Base-by-base conservation (phyloP, 306 rosid species). In the Ammopiptanthus mongolicus region DNA sequence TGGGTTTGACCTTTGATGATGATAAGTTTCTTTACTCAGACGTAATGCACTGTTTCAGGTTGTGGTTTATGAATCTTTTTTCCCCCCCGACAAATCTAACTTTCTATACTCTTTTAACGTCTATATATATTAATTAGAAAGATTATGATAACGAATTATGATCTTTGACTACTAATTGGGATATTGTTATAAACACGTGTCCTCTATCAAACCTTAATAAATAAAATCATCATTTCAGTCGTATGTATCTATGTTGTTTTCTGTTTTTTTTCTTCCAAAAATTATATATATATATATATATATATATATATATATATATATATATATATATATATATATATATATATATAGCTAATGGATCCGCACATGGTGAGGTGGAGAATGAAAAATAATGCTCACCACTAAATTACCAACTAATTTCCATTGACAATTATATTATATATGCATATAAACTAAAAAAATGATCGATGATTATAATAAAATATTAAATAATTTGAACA, bases 151-250 rank as follows among this genome's bases (percentile, higher is more conserved):
- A 57, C 37, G 52, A 77, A 77, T n/a, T n/a, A n/a, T 69, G 57
- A 78, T 28, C 75, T 65, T 81, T 84, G 86, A 86, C 87, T 88
- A 86, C 88, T 83, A 79, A 77, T 70, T 28, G 75, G 36, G 86
- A 85, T 71, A n/a, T 9, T 37, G 33, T 79, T 66, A 33, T 21
- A 1, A 59, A 83, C 91, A 86, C 86, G 86, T 90, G 88, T 86
- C 73, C 23, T 57, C 64, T 48, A n/a, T 51, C 53, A 56, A 17
- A 22, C 19, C 8, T 29, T 5, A 46, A 22, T 36, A 58, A 14
- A 37, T 12, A 18, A 15, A 8, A 64, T 36, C 59, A 46, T 71
- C 58, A 39, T 81, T 50, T 22, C 28, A n/a, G 11, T 11, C 36
- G 15, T 6, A 3, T 62, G 10, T 34, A 42, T 11, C 8, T 14